Percentiles rank a stretch among this genome's conserved stretches.
These are phyloP conservation scores for Wickerhamiella sorbophila DNA, from an alignment of 805 yeast species.

Conservation along the genomic window DNA sequence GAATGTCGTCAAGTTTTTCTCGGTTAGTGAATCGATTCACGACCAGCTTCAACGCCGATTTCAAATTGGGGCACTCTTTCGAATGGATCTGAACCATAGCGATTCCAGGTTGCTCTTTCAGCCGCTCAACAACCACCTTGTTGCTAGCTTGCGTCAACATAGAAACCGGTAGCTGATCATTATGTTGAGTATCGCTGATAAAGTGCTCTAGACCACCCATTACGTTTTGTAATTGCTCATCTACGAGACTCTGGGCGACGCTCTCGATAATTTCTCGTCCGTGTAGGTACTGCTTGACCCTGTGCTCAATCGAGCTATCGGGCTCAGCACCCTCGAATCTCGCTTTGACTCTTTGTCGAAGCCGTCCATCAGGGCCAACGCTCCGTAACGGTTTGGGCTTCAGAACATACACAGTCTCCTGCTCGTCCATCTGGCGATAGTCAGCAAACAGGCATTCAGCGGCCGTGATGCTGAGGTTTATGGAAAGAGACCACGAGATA, in stretches of 20 bases:
- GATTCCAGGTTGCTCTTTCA: conserved; percentile 7
- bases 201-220: background rate
- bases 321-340: background rate
- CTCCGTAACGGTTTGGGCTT: background rate
- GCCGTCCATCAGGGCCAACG: background rate
- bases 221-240: background rate
- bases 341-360: background rate
- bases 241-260: background rate
- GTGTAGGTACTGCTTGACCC: background rate
- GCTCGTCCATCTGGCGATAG: conserved; percentile 10
- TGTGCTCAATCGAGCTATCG: background rate
- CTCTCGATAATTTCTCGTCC: background rate
- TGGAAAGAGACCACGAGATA: conserved; percentile 40
- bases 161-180: conserved; percentile 1
- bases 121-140: conserved; percentile 15
- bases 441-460: conserved; percentile 28
- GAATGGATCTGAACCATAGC: conserved; percentile 22
- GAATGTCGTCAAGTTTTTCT: conserved; percentile 9
- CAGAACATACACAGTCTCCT: background rate
- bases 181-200: background rate
- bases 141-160: conserved; percentile 9
- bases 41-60: conserved; percentile 22
- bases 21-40: conserved; percentile 22
- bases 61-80: conserved; percentile 25
- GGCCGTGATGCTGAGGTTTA: background rate